Base-by-base conservation (phyloP, 106 monocot species). In the Apostasia ramifera region DNA sequence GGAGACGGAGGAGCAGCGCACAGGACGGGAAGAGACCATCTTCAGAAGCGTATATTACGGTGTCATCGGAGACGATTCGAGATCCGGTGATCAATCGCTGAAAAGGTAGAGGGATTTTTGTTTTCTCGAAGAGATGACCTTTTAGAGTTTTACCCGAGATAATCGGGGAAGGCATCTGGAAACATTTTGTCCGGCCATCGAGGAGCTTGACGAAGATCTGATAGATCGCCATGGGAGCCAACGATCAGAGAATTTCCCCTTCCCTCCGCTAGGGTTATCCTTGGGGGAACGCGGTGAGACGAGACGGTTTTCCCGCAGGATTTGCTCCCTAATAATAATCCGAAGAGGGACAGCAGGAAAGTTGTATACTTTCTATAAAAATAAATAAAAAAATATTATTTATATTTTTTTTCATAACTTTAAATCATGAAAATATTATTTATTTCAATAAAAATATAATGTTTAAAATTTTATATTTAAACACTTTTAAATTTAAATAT, bases 151-250 rank as follows among this genome's bases (percentile, higher is more conserved):
- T 70, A 61, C 89, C 92, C 46, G 79, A 74, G 72, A 97, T 65
- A 14, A 79, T 67, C 43, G 92, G 82, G 15, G 82, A 59, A n/a
- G 89, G 56, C 66, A 97, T 49, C 60, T 84, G 86, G 51, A 97
- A 80, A 78, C 86, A 84, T 2, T 66, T 78, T 57, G 80, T 97
- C 6, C 67, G 69, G 39, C 95, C 95, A 68, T 92, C 92, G 64
- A 89, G 82, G 58, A 76, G 66, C 59, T 76, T 83, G 73, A 97
- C 85, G 79, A 89, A 71, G 72, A 89, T 76, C 68, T 97, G 89
- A 48, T 88, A 82, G 74, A 70, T 64, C 82, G 86, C 91, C 95
- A 95, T 90, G 61, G 55, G 12, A 65, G 11, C 3, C 11, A 61
- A 61, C 11, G 2, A 5, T 40, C 14, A 8, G 7, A 40, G 41